These are phyloP conservation scores for Rheum nobile DNA, from an alignment of 148 eudicot species.

Conservation along the genomic window DNA sequence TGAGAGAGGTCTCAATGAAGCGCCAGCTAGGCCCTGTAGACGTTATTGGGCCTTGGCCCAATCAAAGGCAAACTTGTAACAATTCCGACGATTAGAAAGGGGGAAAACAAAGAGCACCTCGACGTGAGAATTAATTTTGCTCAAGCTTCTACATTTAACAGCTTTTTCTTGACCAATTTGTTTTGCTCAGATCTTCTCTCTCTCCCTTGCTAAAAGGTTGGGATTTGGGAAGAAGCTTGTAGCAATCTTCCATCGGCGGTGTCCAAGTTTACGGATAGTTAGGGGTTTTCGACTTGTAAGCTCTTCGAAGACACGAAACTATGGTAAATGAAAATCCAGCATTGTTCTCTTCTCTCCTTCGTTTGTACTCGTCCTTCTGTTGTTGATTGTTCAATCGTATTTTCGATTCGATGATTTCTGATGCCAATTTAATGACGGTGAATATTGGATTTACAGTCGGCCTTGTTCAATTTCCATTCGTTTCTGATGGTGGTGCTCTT, in stretches of 20 bases:
- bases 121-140: no score
- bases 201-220: neutral
- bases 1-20: neutral
- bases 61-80: no score
- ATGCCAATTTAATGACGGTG: neutral
- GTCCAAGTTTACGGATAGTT: neutral
- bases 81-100: neutral
- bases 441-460: constrained; percentile 43
- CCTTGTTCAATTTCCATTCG: constrained; percentile 87
- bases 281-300: neutral
- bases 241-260: neutral
- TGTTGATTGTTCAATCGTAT: neutral
- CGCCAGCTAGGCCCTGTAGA: neutral
- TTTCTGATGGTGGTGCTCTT: constrained; percentile 78
- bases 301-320: neutral
- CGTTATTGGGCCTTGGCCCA: neutral
- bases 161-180: no score
- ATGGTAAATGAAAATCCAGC: neutral
- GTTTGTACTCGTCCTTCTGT: neutral
- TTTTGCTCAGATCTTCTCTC: neutral
- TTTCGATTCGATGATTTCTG: neutral
- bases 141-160: no score
- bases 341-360: neutral
- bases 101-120: neutral
- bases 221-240: neutral